These are phyloP conservation scores for Vanilla planifolia DNA, from an alignment of 106 monocot genomes.

Conservation along the genomic window DNA sequence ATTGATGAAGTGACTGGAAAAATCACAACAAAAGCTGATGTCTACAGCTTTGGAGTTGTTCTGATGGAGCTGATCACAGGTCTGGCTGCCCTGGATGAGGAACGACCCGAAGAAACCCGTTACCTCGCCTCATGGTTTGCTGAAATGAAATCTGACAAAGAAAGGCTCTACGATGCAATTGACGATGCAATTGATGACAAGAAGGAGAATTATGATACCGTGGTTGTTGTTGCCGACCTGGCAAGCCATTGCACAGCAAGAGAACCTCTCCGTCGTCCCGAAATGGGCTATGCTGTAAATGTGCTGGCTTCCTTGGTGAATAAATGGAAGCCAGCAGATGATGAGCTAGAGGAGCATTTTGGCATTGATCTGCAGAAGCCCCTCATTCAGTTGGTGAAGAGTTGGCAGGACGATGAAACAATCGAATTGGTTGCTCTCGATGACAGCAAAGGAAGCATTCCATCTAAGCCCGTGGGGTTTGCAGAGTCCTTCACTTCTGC, in stretches of 20 bases:
- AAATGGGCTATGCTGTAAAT: conserved; percentile 51
- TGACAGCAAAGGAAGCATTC: conserved; percentile 51
- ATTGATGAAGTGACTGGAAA: conserved; percentile 41
- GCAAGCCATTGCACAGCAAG: conserved; percentile 48
- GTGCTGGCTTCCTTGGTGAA: conserved; percentile 37
- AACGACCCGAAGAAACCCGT: conserved; percentile 29
- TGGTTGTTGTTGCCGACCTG: conserved; percentile 31
- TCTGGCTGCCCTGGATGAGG: conserved; percentile 39
- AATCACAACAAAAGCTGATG: conserved; percentile 47
- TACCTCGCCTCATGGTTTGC: conserved; percentile 48
- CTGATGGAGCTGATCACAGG: conserved; percentile 55
- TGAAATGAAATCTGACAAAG: conserved; percentile 20
- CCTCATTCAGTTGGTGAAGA: conserved; percentile 47
- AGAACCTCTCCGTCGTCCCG: conserved; percentile 41
- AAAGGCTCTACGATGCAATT: conserved; percentile 25
- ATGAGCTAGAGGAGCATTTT: conserved; percentile 32
- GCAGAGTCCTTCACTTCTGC: conserved; percentile 42
- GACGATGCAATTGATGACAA: conserved; percentile 22
- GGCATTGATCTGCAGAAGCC: conserved; percentile 50
- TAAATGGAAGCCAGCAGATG: conserved; percentile 47
- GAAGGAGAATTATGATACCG: conserved; percentile 35
- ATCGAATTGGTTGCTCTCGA: conserved; percentile 1
- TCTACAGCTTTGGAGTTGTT: conserved; percentile 58
- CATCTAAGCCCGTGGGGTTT: conserved; percentile 27
- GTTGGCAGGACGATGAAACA: conserved; percentile 32